Evolutionary conservation across 768 basidiomycete species (phyloP).

Genomic region (Sporobolomyces roseus): DNA sequence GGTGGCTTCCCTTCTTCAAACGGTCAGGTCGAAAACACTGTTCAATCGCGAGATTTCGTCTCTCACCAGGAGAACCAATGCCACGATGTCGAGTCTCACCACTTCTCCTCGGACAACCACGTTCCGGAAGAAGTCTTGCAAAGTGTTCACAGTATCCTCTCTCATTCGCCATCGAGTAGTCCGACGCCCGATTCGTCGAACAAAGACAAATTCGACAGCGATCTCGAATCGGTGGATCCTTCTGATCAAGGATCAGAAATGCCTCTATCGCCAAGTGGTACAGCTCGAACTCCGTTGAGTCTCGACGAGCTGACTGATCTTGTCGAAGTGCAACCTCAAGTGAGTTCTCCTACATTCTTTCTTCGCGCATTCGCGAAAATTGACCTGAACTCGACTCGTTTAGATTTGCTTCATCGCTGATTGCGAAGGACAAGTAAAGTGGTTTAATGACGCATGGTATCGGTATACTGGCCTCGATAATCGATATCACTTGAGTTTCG

Average conservation of each 20-base stretch:
- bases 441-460: slow-evolving; percentile 22
- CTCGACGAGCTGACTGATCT: slow-evolving; percentile 5
- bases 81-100: too few species aligned
- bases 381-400: neutral
- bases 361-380: neutral
- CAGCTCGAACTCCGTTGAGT: neutral
- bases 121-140: too few species aligned
- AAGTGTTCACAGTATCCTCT: too few species aligned
- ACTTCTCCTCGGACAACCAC: too few species aligned
- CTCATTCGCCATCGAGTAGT: too few species aligned
- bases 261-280: neutral
- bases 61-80: too few species aligned
- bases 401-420: slow-evolving; percentile 17
- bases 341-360: neutral
- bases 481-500: neutral
- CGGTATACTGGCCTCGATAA: slow-evolving; percentile 12
- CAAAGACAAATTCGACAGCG: too few species aligned
- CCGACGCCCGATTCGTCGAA: too few species aligned
- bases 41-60: too few species aligned
- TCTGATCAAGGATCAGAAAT: neutral
- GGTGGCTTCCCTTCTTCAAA: too few species aligned
- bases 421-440: slow-evolving; percentile 8
- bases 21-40: too few species aligned
- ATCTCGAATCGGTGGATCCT: too few species aligned
- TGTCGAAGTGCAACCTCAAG: slow-evolving; percentile 7